phyloP scores from a whole-genome alignment of 345 rosid genomes.

The Heritiera littoralis region DNA sequence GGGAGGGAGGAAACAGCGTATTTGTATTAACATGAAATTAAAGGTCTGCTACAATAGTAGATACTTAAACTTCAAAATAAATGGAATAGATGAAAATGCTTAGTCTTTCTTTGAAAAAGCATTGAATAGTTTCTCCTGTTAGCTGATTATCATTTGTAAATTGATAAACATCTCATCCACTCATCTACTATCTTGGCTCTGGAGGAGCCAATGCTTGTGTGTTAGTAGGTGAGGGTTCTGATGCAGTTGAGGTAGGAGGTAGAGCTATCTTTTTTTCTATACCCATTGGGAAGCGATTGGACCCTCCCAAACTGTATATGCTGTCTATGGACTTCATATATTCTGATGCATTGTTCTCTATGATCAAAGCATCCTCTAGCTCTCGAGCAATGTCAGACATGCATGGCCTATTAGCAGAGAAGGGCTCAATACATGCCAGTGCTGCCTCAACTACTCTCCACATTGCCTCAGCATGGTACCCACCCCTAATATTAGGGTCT shows the following conservation, averaged over 20 bases:
- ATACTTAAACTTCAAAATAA: background rate
- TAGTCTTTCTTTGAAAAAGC: background rate
- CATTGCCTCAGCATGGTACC: slow-evolving; percentile 70
- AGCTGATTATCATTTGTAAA: slow-evolving; percentile 21
- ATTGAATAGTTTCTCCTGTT: background rate
- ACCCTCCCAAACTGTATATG: slow-evolving; percentile 52
- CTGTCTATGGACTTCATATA: slow-evolving; percentile 73
- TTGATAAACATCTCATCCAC: slow-evolving; percentile 16
- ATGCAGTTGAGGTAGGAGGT: slow-evolving; percentile 35
- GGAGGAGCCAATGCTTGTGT: slow-evolving; percentile 46
- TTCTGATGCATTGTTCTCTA: slow-evolving; percentile 74
- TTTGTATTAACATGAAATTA: background rate
- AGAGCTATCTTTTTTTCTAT: slow-evolving; percentile 42
- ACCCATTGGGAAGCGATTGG: slow-evolving; percentile 51
- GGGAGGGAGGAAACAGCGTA: background rate
- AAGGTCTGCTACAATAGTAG: background rate
- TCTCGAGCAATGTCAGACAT: slow-evolving; percentile 61
- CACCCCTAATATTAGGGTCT: slow-evolving; percentile 60
- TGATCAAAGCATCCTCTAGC: slow-evolving; percentile 63
- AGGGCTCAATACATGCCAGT: slow-evolving; percentile 58
- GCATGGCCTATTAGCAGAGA: slow-evolving; percentile 57
- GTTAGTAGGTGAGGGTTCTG: slow-evolving; percentile 46
- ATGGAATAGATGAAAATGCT: background rate
- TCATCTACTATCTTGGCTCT: slow-evolving; percentile 45
- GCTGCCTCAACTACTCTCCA: slow-evolving; percentile 79